These are phyloP conservation scores for Primulina huaijiensis DNA, from an alignment of 257 asterid genomes.

Conservation along the genomic window DNA sequence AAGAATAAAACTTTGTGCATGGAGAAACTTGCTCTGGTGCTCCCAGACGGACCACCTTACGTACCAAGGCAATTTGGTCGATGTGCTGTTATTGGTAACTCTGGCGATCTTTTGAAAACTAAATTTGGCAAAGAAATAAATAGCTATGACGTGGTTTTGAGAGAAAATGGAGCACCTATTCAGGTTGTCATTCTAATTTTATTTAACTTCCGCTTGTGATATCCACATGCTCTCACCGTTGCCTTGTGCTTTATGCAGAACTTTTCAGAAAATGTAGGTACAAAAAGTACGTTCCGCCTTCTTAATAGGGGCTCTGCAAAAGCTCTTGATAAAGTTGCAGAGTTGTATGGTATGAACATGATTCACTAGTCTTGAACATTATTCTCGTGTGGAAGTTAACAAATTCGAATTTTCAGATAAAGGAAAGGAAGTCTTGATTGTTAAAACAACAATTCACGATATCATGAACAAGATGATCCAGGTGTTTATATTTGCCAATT, in stretches of 20 bases:
- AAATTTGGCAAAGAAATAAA: constrained; percentile 91
- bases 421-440: constrained; percentile 85
- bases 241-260: constrained; percentile 51
- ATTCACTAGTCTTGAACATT: constrained; percentile 28
- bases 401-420: constrained; percentile 45
- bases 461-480: constrained; percentile 95
- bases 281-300: constrained; percentile 92
- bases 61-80: constrained; percentile 70
- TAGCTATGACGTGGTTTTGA: constrained; percentile 68
- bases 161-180: constrained; percentile 98
- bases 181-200: constrained; percentile 48
- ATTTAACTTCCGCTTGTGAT: constrained; percentile 14
- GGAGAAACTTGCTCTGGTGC: constrained; percentile 90
- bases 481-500: constrained; percentile 41
- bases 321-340: constrained; percentile 98
- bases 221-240: constrained; percentile 21
- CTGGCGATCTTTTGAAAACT: constrained; percentile 91
- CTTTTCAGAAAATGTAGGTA: constrained; percentile 78
- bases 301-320: constrained; percentile 98
- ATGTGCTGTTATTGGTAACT: constrained; percentile 98
- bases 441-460: constrained; percentile 95
- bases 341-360: constrained; percentile 72
- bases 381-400: constrained; percentile 26
- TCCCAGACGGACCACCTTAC: constrained; percentile 81
- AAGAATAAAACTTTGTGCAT: constrained; percentile 75